Evolutionary conservation across 176 grass and related monocot genomes (phyloP), one percentile per base, ranked within the genome.

Genomic region (Musa acuminata): DNA sequence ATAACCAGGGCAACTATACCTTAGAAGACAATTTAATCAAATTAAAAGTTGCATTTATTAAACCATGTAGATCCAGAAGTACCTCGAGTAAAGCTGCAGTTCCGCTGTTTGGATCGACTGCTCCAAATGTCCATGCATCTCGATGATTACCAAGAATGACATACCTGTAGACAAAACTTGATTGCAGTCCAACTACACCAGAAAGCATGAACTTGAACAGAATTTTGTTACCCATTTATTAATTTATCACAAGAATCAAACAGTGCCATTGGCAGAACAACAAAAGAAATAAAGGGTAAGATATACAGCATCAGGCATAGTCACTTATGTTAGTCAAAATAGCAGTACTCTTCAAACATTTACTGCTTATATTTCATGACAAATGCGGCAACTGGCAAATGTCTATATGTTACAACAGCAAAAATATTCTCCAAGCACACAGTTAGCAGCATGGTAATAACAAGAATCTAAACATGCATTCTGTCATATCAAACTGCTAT

Each of bases 61-160:
- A 27, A 9, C 13, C 9, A 54, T 26, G 13, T 3, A 74, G 23
- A n/a, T 53, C 12, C 23, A 17, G 14, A 74, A 55, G 21, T 83
- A 92, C 93, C 89, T 97, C 90, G 83, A 92, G 81, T 69, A 97
- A 85, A 72, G 90, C 79, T 75, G 93, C 90, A 25, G 90, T 97
- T 80, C 87, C 93, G 49, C 93, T 97, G 25, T 88, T 97, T 10
- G 90, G 90, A 63, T 97, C 93, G 67, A 87, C 71, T 62, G 85
- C 93, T 57, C 90, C 93, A 80, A 97, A 97, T 80, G 90, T 90
- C 93, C 93, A 92, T 22, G 93, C 93, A 81, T 97, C 93, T 72
- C 93, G 87, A 76, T 97, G 93, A 68, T 97, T 97, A 71, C 93
- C 90, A 78, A 98, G 83, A 73, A 98, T 77, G 43, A 98, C 82